These are phyloP conservation scores for Mycosphaerella sp. DNA, from an alignment of 2,329 filamentous ascomycete genomes.

Conservation along the genomic window DNA sequence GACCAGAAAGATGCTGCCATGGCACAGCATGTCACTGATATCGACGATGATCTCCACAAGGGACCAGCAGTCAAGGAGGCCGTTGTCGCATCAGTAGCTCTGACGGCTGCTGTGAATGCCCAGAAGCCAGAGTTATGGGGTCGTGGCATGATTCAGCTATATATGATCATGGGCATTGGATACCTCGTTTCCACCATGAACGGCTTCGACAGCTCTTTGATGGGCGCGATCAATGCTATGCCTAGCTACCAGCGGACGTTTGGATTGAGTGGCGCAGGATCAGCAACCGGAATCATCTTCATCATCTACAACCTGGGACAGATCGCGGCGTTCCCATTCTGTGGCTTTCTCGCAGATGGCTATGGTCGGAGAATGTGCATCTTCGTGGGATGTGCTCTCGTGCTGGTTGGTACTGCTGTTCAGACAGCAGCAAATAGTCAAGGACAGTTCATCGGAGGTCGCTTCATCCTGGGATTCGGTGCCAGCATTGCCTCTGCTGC, in stretches of 20 bases:
- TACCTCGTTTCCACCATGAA: slow-evolving; percentile 25
- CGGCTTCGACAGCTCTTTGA: slow-evolving; percentile 34
- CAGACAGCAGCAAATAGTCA: slow-evolving; percentile 45
- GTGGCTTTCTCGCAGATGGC: slow-evolving; percentile 37
- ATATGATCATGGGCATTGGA: slow-evolving; percentile 23
- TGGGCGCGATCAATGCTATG: slow-evolving; percentile 52
- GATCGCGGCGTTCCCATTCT: slow-evolving; percentile 46
- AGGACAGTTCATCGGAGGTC: slow-evolving; percentile 49
- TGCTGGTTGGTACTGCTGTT: slow-evolving; percentile 48
- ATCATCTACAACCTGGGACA: slow-evolving; percentile 45
- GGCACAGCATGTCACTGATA: slow-evolving; percentile 18
- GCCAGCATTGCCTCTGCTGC: slow-evolving; percentile 52
- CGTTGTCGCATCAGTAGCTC: slow-evolving; percentile 21
- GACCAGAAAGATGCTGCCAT: slow-evolving; percentile 37
- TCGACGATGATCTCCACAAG: slow-evolving; percentile 19
- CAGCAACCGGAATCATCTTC: slow-evolving; percentile 45
- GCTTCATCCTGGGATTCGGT: slow-evolving; percentile 43
- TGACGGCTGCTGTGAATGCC: slow-evolving; percentile 22
- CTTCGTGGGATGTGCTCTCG: slow-evolving; percentile 50
- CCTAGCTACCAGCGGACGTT: slow-evolving; percentile 47
- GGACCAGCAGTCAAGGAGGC: slow-evolving; percentile 21
- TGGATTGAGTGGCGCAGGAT: slow-evolving; percentile 43
- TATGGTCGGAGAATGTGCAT: slow-evolving; percentile 51
- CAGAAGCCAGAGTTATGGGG: slow-evolving; percentile 23
- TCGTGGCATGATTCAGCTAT: slow-evolving; percentile 25